phyloP scores from a whole-genome alignment of 495 filamentous ascomycete species.

The Rhypophila decipiens region DNA sequence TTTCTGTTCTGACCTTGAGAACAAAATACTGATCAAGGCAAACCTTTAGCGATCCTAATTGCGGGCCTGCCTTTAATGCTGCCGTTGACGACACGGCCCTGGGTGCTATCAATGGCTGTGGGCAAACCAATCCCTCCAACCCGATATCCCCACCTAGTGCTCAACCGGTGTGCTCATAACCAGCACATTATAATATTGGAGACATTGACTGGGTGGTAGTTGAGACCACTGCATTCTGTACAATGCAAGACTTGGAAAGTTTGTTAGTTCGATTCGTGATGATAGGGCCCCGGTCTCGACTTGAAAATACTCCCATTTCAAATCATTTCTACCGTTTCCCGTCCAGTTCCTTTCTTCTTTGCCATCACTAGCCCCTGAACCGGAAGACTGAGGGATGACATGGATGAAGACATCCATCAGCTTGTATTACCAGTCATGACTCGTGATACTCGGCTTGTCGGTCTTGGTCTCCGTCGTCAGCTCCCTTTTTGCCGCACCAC shows the following conservation, averaged over 20 bases:
- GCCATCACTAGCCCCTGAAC: too few species aligned
- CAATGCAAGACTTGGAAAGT: background rate
- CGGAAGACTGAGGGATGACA: too few species aligned
- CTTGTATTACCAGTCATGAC: too few species aligned
- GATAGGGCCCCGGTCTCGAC: background rate
- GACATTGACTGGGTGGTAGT: background rate
- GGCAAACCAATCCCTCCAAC: conserved; percentile 2
- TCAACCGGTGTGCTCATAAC: background rate
- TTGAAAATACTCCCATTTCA: background rate
- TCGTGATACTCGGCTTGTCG: too few species aligned
- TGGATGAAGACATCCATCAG: too few species aligned
- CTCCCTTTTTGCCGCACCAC: too few species aligned
- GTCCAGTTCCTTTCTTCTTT: too few species aligned
- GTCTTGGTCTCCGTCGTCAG: too few species aligned
- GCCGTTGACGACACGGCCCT: conserved; percentile 4
- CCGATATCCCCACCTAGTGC: background rate
- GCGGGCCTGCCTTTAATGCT: background rate
- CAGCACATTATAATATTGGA: background rate
- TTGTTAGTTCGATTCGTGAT: background rate
- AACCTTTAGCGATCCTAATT: conserved; percentile 1
- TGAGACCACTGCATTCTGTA: background rate
- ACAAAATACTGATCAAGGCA: too few species aligned
- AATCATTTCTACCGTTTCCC: background rate
- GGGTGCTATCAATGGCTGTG: background rate
- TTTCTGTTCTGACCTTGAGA: too few species aligned